Percentiles rank a stretch among this genome's conserved stretches.
phyloP scores from a whole-genome alignment of 2,329 filamentous ascomycete species.

The Ramichloridium luteum region DNA sequence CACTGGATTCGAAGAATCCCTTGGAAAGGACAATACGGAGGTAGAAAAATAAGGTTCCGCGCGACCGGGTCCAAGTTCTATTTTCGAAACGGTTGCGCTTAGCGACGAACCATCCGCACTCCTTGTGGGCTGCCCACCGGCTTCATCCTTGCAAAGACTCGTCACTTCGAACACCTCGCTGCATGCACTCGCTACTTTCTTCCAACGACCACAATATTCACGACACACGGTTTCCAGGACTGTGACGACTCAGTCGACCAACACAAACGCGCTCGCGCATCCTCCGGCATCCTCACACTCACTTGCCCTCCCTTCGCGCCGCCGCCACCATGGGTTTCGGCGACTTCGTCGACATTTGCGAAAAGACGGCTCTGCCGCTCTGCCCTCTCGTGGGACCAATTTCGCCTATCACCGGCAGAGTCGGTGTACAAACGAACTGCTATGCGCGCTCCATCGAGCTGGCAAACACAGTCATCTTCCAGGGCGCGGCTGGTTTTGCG shows the following conservation, averaged over 20 bases:
- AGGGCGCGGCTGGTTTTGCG: slow-evolving; percentile 79
- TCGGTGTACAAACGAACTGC: slow-evolving; percentile 71
- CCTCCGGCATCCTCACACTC: slow-evolving; percentile 1
- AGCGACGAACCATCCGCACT: too few species aligned
- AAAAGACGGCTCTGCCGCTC: slow-evolving; percentile 70
- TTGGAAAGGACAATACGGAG: too few species aligned
- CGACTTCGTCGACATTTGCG: slow-evolving; percentile 78
- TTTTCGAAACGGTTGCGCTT: too few species aligned
- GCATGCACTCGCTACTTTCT: slow-evolving; percentile 5
- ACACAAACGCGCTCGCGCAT: slow-evolving; percentile 3
- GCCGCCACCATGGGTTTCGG: slow-evolving; percentile 66
- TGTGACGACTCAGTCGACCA: too few species aligned
- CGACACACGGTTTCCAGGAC: too few species aligned
- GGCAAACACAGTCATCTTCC: slow-evolving; percentile 97
- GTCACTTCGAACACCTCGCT: too few species aligned
- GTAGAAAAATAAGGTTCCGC: too few species aligned
- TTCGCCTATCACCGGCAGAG: slow-evolving; percentile 51
- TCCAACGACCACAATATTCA: slow-evolving; percentile 3
- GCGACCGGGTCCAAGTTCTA: too few species aligned
- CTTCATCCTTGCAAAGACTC: too few species aligned
- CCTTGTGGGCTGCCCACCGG: too few species aligned
- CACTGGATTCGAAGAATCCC: too few species aligned
- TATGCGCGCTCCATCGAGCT: slow-evolving; percentile 91
- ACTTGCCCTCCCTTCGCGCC: slow-evolving; percentile 1
- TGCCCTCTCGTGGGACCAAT: slow-evolving; percentile 75